Base-by-base conservation (phyloP, 352 stramenopile genomes). In the Pseudoperonospora humuli region DNA sequence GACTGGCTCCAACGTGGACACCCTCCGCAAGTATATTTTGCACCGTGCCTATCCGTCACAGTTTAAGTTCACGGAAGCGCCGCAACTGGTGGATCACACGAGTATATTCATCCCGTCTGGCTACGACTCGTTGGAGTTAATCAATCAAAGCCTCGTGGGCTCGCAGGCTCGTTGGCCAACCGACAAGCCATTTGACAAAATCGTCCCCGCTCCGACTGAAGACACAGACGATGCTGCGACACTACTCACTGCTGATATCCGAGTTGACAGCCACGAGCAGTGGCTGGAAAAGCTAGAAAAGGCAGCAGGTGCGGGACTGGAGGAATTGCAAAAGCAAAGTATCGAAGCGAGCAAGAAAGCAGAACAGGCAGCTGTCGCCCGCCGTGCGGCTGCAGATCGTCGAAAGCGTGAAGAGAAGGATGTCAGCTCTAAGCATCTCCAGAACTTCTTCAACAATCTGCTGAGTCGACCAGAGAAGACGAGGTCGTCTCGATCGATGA, bases 361-460 rank as follows among this genome's bases (percentile, higher is more conserved):
- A 0, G 76, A 92, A 36, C 75, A 79, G 3, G 74, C 76, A 13
- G 72, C 75, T 9, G 65, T 73, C 6, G 74, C 77, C 20, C 73
- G 77, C 10, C 80, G 80, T n/a, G 61, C 64, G 3, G 75, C 76
- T 2, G 69, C 71, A 9, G 80, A 92, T 57, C 73, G 75, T 9
- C 65, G 77, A 32, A 92, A 88, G 49, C 67, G 73, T 14, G 75
- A 90, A 42, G 75, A 89, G 37, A 86, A 84, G 60, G 77, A 90
- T 37, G 77, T 92, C 38, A 90, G 68, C 59, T 87, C 80, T 21
- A 92, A 85, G 14, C 80, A 92, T 45, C 42, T 92, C 49, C 71
- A 81, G 21, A 92, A 88, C 48, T 92, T 92, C 53, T 92, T 92
- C 50, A 92, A 92, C 57, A 90, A 92, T 39, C 39, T 92, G 39